A percentile compares a stretch with the other conserved stretches of the same genome.
Evolutionary conservation across 441 rosid species (phyloP).

Genomic region (Macaranga tanarius): DNA sequence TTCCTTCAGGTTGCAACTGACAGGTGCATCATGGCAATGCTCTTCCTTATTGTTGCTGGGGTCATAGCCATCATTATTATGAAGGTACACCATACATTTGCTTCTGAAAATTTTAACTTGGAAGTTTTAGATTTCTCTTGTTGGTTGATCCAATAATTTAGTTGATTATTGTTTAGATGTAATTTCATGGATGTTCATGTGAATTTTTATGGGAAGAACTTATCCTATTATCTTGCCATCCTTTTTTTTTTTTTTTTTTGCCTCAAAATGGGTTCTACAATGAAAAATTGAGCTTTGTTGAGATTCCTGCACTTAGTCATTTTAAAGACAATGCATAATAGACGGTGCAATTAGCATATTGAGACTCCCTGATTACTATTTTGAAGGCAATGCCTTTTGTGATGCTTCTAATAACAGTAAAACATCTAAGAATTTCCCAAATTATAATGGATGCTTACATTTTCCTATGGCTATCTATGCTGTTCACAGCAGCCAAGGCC

Average conservation of each 20-base stretch:
- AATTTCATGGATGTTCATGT: background rate
- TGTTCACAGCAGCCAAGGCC: background rate
- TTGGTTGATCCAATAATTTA: no score
- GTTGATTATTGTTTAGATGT: no score
- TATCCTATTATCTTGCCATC: background rate
- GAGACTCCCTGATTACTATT: background rate
- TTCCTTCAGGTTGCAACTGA: constrained; percentile 85
- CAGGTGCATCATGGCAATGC: constrained; percentile 82
- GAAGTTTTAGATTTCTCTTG: background rate
- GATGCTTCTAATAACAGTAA: background rate
- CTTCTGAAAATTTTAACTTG: background rate
- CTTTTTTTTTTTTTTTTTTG: no score
- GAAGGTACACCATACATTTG: constrained; percentile 46
- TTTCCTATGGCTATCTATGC: background rate
- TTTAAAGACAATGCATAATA: background rate
- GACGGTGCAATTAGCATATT: background rate
- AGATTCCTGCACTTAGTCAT: background rate
- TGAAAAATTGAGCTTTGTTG: background rate
- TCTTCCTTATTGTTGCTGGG: constrained; percentile 78
- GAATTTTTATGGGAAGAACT: background rate
- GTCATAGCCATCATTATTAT: constrained; percentile 82
- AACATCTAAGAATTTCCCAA: background rate
- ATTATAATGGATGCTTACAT: background rate
- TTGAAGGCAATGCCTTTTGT: background rate
- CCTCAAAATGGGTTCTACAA: background rate